These are phyloP conservation scores for Penicillium coffeae DNA, from an alignment of 495 filamentous ascomycete species.

Conservation along the genomic window DNA sequence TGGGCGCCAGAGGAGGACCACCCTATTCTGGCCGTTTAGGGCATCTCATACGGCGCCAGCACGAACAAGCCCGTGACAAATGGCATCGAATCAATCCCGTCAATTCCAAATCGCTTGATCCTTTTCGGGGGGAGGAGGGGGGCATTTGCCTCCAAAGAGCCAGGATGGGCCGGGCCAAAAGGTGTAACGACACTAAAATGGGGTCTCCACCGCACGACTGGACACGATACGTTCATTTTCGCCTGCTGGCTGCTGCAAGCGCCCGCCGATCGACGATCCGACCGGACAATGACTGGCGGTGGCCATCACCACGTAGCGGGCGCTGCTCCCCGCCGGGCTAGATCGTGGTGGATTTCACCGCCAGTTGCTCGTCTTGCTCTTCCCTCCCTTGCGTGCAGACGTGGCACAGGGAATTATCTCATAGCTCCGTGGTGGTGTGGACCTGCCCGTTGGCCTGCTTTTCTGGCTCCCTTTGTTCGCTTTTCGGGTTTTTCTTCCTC, in stretches of 20 bases:
- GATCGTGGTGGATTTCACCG: constrained; percentile 31
- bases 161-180: constrained; percentile 19
- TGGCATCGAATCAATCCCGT: not conserved
- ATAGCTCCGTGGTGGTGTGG: constrained; percentile 3
- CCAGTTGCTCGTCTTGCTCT: constrained; percentile 14
- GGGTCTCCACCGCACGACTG: not conserved
- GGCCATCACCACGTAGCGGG: constrained; percentile 26
- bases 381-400: constrained; percentile 24
- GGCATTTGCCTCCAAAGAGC: constrained; percentile 8
- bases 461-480: constrained; percentile 1
- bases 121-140: not conserved
- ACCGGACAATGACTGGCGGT: constrained; percentile 27
- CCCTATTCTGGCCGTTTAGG: constrained; percentile 8
- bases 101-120: not conserved
- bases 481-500: not conserved
- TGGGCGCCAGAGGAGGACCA: constrained; percentile 6
- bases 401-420: constrained; percentile 17
- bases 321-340: constrained; percentile 11
- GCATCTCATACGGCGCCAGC: not conserved
- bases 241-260: constrained; percentile 12
- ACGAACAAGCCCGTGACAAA: not conserved
- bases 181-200: constrained; percentile 21
- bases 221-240: not conserved
- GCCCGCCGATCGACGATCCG: constrained; percentile 32
- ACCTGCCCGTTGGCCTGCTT: constrained; percentile 1